Evolutionary conservation across 2,329 filamentous ascomycete species (phyloP).

Genomic region (Hypoxylon rubiginosum): DNA sequence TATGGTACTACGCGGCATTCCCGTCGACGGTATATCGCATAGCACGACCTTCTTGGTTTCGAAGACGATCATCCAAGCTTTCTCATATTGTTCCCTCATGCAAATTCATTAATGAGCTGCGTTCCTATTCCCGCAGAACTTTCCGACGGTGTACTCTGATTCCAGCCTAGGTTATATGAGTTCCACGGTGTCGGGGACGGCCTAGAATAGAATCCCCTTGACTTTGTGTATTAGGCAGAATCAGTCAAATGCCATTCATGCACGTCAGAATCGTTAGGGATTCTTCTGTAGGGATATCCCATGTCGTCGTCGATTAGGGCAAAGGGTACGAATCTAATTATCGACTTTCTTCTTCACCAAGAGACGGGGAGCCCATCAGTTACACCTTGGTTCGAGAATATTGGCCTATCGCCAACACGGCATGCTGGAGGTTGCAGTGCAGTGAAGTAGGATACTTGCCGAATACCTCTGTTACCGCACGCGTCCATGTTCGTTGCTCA

Average conservation of each 20-base stretch:
- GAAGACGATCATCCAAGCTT: constrained; percentile 32
- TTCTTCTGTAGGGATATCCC: constrained; percentile 13
- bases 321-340: constrained; percentile 24
- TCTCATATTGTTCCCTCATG: constrained; percentile 22
- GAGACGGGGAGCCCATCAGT: constrained; percentile 22
- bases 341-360: constrained; percentile 39
- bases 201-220: constrained; percentile 42
- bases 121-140: constrained; percentile 30
- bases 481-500: constrained; percentile 37
- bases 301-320: constrained; percentile 29
- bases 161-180: constrained; percentile 41
- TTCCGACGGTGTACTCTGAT: constrained; percentile 35
- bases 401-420: constrained; percentile 27
- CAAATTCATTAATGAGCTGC: constrained; percentile 27
- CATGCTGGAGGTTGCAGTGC: constrained; percentile 31
- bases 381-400: constrained; percentile 28
- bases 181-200: constrained; percentile 43
- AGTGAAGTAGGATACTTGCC: constrained; percentile 24
- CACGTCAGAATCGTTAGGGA: constrained; percentile 35
- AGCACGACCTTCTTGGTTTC: constrained; percentile 29
- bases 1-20: constrained; percentile 20
- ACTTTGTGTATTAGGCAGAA: constrained; percentile 40
- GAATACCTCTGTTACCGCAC: constrained; percentile 25
- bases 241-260: constrained; percentile 28
- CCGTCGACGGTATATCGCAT: constrained; percentile 23